phyloP scores from a whole-genome alignment of 164 flowering plant genomes.

The Annona cherimola region DNA sequence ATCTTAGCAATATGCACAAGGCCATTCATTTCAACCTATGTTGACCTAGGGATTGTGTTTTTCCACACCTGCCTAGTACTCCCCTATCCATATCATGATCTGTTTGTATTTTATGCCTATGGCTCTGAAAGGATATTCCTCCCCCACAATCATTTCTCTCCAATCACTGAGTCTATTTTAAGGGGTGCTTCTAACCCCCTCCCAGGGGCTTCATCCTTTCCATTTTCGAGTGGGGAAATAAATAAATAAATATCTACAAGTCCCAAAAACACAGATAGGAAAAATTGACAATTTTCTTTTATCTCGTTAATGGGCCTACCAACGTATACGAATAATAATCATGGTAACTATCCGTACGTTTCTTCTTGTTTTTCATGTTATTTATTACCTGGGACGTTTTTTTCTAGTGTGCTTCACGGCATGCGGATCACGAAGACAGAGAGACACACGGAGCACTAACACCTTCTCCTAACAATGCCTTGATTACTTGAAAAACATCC shows the following conservation, averaged over 20 bases:
- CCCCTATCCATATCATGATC: not conserved
- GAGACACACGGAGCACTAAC: not conserved
- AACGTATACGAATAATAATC: no score
- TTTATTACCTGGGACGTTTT: not conserved
- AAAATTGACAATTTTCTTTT: no score
- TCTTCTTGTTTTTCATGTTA: not conserved
- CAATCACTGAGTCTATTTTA: slow-evolving; percentile 10
- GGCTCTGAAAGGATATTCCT: slow-evolving; percentile 17
- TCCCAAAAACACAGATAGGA: not conserved
- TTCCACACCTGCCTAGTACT: not conserved
- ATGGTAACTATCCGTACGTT: not conserved
- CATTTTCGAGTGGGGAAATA: not conserved
- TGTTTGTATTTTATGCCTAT: not conserved
- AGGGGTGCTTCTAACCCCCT: not conserved
- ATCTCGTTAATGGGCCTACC: not conserved
- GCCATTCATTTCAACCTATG: slow-evolving; percentile 8
- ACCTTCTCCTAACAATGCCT: not conserved
- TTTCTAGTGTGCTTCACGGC: not conserved
- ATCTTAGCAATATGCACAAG: slow-evolving; percentile 5
- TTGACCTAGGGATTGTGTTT: slow-evolving; percentile 4
- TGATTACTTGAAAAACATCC: not conserved
- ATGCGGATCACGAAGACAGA: not conserved
- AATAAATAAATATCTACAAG: not conserved
- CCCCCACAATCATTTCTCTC: slow-evolving; percentile 12
- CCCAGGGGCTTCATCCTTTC: not conserved